phyloP scores from a whole-genome alignment of 2,329 filamentous ascomycete species.

The Colletotrichum truncatum region DNA sequence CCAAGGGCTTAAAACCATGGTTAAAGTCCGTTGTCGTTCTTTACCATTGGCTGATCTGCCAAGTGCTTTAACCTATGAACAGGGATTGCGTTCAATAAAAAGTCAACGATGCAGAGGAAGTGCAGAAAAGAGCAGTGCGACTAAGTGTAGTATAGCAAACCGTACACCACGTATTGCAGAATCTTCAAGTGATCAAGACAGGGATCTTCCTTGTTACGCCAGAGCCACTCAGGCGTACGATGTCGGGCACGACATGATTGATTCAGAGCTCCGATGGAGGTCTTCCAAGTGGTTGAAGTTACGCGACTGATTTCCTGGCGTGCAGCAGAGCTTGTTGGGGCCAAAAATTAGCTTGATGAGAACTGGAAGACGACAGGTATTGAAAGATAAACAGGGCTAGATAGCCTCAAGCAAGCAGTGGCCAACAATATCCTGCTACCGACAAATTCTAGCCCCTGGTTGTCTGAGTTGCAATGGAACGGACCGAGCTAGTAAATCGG shows the following conservation, averaged over 20 bases:
- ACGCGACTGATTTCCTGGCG: background rate
- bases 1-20: too few relatives aligned
- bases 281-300: background rate
- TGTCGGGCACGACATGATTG: background rate
- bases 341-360: background rate
- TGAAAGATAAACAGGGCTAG: background rate
- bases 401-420: too few relatives aligned
- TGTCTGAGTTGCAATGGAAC: background rate
- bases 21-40: too few relatives aligned
- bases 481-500: background rate
- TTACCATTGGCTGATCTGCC: too few relatives aligned
- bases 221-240: background rate
- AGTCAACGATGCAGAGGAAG: too few relatives aligned
- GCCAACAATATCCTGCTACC: too few relatives aligned
- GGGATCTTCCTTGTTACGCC: background rate
- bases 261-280: background rate
- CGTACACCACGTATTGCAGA: too few relatives aligned
- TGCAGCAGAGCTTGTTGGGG: background rate
- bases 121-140: too few relatives aligned
- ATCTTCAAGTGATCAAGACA: background rate
- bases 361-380: background rate
- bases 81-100: too few relatives aligned
- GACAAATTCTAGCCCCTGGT: background rate
- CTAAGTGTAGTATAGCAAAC: too few relatives aligned
- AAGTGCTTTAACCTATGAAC: too few relatives aligned